A percentile compares a stretch with the other conserved stretches of the same genome.
These are phyloP conservation scores for Xerophyta viscosa DNA, from an alignment of 106 monocot genomes.

Conservation along the genomic window DNA sequence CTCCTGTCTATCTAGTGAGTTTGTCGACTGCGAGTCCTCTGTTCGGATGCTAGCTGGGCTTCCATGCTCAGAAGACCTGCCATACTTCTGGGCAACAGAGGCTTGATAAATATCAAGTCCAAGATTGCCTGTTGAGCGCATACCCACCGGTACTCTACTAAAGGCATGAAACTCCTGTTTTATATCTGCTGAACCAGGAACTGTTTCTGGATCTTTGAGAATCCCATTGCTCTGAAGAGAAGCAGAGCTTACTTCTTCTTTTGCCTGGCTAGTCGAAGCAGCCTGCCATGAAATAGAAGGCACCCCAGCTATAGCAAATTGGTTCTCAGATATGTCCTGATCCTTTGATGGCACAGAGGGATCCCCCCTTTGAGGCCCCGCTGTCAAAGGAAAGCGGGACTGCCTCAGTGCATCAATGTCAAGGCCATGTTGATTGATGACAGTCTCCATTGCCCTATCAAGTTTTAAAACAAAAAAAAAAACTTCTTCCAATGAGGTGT, in stretches of 20 bases:
- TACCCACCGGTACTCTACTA: constrained; percentile 16
- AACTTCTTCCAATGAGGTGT: no score
- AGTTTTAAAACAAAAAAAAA: neutral
- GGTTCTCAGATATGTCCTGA: constrained; percentile 37
- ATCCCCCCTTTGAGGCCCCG: constrained; percentile 47
- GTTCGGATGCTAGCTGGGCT: constrained; percentile 62
- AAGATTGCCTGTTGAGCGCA: constrained; percentile 30
- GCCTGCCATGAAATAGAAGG: constrained; percentile 47
- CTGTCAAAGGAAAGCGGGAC: constrained; percentile 43
- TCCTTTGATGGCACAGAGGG: constrained; percentile 22
- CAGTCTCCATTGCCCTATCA: constrained; percentile 90
- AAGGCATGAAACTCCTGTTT: constrained; percentile 26
- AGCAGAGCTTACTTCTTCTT: constrained; percentile 33
- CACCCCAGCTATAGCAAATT: constrained; percentile 21
- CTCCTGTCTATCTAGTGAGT: constrained; percentile 76
- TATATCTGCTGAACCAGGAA: constrained; percentile 18
- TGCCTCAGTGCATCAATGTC: constrained; percentile 74
- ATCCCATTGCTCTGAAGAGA: constrained; percentile 23
- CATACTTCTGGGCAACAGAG: constrained; percentile 51
- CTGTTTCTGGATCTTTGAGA: constrained; percentile 17
- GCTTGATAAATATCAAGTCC: constrained; percentile 43
- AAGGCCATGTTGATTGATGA: constrained; percentile 82
- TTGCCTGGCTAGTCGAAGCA: constrained; percentile 35
- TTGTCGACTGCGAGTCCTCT: constrained; percentile 74
- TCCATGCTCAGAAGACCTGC: constrained; percentile 56